These are phyloP conservation scores for Laguncularia racemosa DNA, from an alignment of 345 rosid species.

Conservation along the genomic window DNA sequence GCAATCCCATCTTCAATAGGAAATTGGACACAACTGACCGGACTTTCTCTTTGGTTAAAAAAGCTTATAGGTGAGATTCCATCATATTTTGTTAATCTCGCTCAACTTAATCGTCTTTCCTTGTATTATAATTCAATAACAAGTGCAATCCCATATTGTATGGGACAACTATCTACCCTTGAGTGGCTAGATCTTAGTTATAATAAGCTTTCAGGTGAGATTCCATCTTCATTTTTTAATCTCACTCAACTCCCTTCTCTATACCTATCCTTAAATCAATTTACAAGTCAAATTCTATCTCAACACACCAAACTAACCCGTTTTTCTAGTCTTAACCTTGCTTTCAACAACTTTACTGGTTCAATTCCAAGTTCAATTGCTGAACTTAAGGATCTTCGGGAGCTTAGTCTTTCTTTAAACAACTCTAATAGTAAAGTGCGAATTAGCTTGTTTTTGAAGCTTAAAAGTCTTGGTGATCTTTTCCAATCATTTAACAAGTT, in stretches of 20 bases:
- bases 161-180: slow-evolving; percentile 2
- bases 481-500: slow-evolving; percentile 5
- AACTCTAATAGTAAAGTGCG: not conserved
- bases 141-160: slow-evolving; percentile 3
- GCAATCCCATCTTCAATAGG: no score
- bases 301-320: not conserved
- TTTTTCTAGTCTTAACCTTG: not conserved
- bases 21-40: no score
- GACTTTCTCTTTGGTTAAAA: no score
- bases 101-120: no score
- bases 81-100: no score
- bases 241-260: not conserved
- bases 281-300: slow-evolving; percentile 15
- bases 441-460: not conserved
- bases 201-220: slow-evolving; percentile 4
- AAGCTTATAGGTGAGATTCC: slow-evolving; percentile 4
- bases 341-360: slow-evolving; percentile 9
- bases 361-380: not conserved
- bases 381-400: slow-evolving; percentile 1
- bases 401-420: not conserved
- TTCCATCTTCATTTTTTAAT: slow-evolving; percentile 4
- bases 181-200: slow-evolving; percentile 2
- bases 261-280: not conserved
- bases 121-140: no score
- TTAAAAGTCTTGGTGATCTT: not conserved